Conservation (phyloP, 176 grass and related monocot genomes). For the Rhipidocladum racemiflorum region DNA sequence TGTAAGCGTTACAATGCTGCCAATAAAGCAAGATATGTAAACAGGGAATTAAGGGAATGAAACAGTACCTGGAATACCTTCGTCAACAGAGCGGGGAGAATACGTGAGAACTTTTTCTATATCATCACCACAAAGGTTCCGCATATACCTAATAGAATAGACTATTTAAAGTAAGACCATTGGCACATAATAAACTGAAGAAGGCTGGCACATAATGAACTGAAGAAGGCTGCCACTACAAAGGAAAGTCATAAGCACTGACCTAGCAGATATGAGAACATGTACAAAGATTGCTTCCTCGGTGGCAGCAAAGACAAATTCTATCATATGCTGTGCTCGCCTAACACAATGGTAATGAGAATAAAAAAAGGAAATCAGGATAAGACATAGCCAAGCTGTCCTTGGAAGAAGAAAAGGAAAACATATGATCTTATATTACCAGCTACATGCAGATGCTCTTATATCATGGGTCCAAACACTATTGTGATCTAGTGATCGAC, state of each 20-base stretch:
- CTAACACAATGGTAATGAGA: conserved; percentile 52
- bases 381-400: conserved; percentile 3
- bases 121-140: conserved; percentile 81
- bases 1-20: background rate
- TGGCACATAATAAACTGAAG: conserved; percentile 30
- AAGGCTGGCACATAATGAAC: no score
- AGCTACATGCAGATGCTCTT: conserved; percentile 12
- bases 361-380: conserved; percentile 38
- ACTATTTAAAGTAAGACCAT: conserved; percentile 20
- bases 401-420: conserved; percentile 3
- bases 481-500: background rate
- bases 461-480: background rate
- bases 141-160: conserved; percentile 67
- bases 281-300: conserved; percentile 98
- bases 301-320: conserved; percentile 92
- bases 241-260: conserved; percentile 11
- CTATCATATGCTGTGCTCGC: conserved; percentile 75
- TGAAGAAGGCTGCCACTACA: conserved; percentile 24
- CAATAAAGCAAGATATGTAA: conserved; percentile 10
- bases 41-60: conserved; percentile 14
- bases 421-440: background rate
- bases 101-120: conserved; percentile 89
- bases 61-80: conserved; percentile 84
- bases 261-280: conserved; percentile 88
- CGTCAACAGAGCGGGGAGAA: conserved; percentile 57